A percentile compares a stretch with the other conserved stretches of the same genome.
phyloP scores from a whole-genome alignment of 2,329 filamentous ascomycete genomes.

The Coniochaeta prunicola region DNA sequence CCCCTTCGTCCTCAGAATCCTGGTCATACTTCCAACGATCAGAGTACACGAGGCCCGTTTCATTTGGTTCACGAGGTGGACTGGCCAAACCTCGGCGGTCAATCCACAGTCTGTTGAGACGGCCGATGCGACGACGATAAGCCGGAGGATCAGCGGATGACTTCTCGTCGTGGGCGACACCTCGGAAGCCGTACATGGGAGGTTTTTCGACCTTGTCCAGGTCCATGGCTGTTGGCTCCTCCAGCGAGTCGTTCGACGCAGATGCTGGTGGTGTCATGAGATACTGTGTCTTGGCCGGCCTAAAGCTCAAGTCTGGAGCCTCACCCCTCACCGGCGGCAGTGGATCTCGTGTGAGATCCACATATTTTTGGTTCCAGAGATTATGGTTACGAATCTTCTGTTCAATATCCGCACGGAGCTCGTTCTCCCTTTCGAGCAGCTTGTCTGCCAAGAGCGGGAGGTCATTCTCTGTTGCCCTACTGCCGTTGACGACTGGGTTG shows the following conservation, averaged over 20 bases:
- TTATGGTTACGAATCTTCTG: conserved; percentile 81
- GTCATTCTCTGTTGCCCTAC: conserved; percentile 66
- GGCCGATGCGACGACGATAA: conserved; percentile 77
- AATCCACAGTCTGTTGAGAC: conserved; percentile 79
- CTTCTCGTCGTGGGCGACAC: conserved; percentile 29
- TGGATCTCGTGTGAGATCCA: conserved; percentile 81
- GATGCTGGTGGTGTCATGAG: conserved; percentile 58
- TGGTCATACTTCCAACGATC: conserved; percentile 85
- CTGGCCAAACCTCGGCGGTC: conserved; percentile 68
- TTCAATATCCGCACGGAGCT: conserved; percentile 76
- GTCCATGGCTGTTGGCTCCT: conserved; percentile 38
- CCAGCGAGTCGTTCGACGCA: conserved; percentile 39
- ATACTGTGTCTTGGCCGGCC: conserved; percentile 65
- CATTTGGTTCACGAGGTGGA: conserved; percentile 35
- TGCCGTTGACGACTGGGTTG: conserved; percentile 61
- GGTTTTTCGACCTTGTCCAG: conserved; percentile 35
- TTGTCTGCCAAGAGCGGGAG: conserved; percentile 70
- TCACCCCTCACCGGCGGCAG: conserved; percentile 70
- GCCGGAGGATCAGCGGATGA: conserved; percentile 45
- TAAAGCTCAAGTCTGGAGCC: conserved; percentile 55
- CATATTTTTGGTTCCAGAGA: conserved; percentile 84
- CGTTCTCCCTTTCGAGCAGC: conserved; percentile 72
- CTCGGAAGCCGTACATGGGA: conserved; percentile 39
- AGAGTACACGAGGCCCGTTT: conserved; percentile 24
- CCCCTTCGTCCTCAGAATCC: conserved; percentile 77